phyloP scores from a whole-genome alignment of 2,329 filamentous ascomycete species.

The Neospermospora avenae region DNA sequence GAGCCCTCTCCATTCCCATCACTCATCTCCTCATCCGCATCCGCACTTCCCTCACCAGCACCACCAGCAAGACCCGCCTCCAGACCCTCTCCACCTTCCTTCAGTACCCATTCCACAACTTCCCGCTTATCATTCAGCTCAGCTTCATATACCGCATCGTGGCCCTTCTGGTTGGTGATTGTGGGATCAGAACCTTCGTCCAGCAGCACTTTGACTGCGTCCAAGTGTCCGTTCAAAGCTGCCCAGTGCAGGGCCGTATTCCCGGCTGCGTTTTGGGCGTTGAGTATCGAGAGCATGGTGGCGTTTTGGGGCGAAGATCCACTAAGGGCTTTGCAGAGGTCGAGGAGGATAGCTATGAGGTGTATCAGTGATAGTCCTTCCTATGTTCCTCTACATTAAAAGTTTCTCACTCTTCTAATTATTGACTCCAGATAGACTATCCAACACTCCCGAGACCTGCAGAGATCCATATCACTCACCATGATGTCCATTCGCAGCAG shows the following conservation, averaged over 20 bases:
- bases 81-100: slow-evolving; percentile 38
- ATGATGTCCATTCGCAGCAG: slow-evolving; percentile 82
- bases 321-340: slow-evolving; percentile 43
- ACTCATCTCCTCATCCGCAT: slow-evolving; percentile 14
- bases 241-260: slow-evolving; percentile 97
- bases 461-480: slow-evolving; percentile 48
- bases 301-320: slow-evolving; percentile 31
- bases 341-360: slow-evolving; percentile 42
- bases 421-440: too few relatives aligned
- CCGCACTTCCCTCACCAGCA: slow-evolving; percentile 18
- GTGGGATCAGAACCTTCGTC: slow-evolving; percentile 73
- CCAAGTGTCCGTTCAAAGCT: slow-evolving; percentile 81
- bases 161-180: slow-evolving; percentile 77
- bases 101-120: slow-evolving; percentile 53
- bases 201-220: slow-evolving; percentile 73
- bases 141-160: slow-evolving; percentile 74
- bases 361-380: neutral
- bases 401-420: too few relatives aligned
- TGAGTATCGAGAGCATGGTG: slow-evolving; percentile 50
- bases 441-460: neutral
- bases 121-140: slow-evolving; percentile 66
- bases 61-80: slow-evolving; percentile 35
- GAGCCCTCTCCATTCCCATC: slow-evolving; percentile 10
- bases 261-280: slow-evolving; percentile 72
- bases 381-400: neutral